Conservation (phyloP, 2,329 filamentous ascomycete genomes). For the Fusarium sp. region DNA sequence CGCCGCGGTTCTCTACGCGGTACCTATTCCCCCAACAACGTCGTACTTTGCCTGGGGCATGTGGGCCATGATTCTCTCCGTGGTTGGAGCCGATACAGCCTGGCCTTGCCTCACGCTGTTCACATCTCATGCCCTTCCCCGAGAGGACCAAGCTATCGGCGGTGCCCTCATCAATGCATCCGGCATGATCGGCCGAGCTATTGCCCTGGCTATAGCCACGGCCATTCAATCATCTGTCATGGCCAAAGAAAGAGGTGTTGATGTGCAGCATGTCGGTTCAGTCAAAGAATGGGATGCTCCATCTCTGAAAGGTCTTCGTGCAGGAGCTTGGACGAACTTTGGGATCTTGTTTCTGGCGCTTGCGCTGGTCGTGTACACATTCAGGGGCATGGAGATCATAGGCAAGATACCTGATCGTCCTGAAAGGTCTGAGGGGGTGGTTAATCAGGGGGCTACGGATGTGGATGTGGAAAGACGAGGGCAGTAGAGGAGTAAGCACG, state of each 20-base stretch:
- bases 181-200: slow-evolving; percentile 73
- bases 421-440: slow-evolving; percentile 40
- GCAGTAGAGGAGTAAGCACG: not conserved
- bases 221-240: slow-evolving; percentile 74
- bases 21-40: slow-evolving; percentile 70
- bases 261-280: slow-evolving; percentile 59
- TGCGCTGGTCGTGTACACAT: slow-evolving; percentile 60
- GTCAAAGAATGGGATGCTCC: slow-evolving; percentile 60
- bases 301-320: slow-evolving; percentile 63
- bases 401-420: slow-evolving; percentile 55
- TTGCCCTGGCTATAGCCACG: slow-evolving; percentile 75
- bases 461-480: slow-evolving; percentile 39
- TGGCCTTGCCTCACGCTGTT: slow-evolving; percentile 76
- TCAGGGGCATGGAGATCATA: slow-evolving; percentile 66
- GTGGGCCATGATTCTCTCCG: slow-evolving; percentile 74
- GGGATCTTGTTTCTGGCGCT: slow-evolving; percentile 60
- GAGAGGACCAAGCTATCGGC: slow-evolving; percentile 75
- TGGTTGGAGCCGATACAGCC: slow-evolving; percentile 75
- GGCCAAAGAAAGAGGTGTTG: slow-evolving; percentile 60
- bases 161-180: slow-evolving; percentile 77
- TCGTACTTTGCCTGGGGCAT: slow-evolving; percentile 77
- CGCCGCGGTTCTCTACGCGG: slow-evolving; percentile 71
- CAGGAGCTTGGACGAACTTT: slow-evolving; percentile 67
- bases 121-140: slow-evolving; percentile 71
- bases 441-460: slow-evolving; percentile 38